Evolutionary conservation across 257 asterid genomes (phyloP).

Genomic region (Fraxinus excelsior): DNA sequence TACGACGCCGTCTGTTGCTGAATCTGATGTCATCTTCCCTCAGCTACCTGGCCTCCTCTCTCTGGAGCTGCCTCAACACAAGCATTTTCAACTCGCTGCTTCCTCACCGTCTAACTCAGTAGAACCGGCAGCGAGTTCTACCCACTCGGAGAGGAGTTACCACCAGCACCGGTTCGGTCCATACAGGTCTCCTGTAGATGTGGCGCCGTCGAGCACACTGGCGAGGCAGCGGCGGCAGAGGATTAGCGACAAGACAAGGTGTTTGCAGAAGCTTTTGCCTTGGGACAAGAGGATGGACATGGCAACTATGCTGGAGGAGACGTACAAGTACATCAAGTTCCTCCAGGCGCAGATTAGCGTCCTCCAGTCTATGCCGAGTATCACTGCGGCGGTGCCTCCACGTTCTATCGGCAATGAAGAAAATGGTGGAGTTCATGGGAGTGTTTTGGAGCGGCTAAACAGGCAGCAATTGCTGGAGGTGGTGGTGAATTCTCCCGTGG

Average conservation of each 20-base stretch:
- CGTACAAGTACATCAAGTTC: constrained; percentile 70
- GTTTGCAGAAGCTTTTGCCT: constrained; percentile 61
- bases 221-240: constrained; percentile 33
- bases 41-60: constrained; percentile 41
- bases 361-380: constrained; percentile 63
- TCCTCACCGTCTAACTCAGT: constrained; percentile 12
- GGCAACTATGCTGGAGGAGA: constrained; percentile 72
- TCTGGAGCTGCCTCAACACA: constrained; percentile 34
- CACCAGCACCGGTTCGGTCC: constrained; percentile 1
- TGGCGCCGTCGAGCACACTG: neutral
- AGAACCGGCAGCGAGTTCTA: constrained; percentile 11
- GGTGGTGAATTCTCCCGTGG: constrained; percentile 62
- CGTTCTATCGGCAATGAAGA: neutral
- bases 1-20: constrained; percentile 13
- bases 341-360: constrained; percentile 72
- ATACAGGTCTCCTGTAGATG: constrained; percentile 9
- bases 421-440: constrained; percentile 5
- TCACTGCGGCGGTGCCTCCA: constrained; percentile 15
- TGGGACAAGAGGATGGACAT: constrained; percentile 62
- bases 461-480: constrained; percentile 72
- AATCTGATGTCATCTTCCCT: constrained; percentile 9
- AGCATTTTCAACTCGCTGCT: constrained; percentile 12
- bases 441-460: constrained; percentile 45
- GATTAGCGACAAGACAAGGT: constrained; percentile 55
- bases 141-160: neutral